phyloP scores from a whole-genome alignment of 2,329 filamentous ascomycete genomes.

The Phoma sp. region DNA sequence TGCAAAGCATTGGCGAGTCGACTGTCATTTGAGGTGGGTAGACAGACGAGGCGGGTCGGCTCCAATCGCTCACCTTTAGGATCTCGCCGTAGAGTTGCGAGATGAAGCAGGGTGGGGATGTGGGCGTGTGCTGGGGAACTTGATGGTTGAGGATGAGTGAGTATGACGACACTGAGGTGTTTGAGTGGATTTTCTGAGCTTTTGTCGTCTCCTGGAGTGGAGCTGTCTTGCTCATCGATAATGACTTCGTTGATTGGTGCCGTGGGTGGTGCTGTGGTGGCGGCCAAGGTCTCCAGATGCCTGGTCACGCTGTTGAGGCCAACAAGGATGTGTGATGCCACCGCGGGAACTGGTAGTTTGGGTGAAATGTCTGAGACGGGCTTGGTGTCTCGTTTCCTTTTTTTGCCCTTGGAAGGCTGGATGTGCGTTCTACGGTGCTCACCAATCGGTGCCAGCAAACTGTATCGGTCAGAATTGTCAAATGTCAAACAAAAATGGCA shows the following conservation, averaged over 20 bases:
- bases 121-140: conserved; percentile 43
- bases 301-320: conserved; percentile 70
- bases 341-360: conserved; percentile 52
- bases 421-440: conserved; percentile 63
- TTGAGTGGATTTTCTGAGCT: not conserved
- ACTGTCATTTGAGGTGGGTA: conserved; percentile 66
- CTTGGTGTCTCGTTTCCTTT: conserved; percentile 53
- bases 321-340: conserved; percentile 65
- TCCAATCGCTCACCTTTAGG: conserved; percentile 4
- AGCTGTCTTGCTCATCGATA: not conserved
- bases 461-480: conserved; percentile 37
- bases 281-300: conserved; percentile 57
- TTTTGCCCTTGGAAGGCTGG: conserved; percentile 66
- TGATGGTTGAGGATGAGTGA: conserved; percentile 42
- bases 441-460: conserved; percentile 68
- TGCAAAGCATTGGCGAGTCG: conserved; percentile 63
- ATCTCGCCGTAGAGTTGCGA: conserved; percentile 23
- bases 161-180: conserved; percentile 35
- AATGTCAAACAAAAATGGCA: conserved; percentile 10
- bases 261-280: conserved; percentile 25
- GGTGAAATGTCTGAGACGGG: conserved; percentile 1
- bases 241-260: not conserved
- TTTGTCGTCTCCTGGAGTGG: not conserved
- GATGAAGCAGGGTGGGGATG: conserved; percentile 40
- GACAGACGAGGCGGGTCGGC: conserved; percentile 64